Conservation (phyloP, 202 grass and related monocot genomes). For the Digitaria exilis region DNA sequence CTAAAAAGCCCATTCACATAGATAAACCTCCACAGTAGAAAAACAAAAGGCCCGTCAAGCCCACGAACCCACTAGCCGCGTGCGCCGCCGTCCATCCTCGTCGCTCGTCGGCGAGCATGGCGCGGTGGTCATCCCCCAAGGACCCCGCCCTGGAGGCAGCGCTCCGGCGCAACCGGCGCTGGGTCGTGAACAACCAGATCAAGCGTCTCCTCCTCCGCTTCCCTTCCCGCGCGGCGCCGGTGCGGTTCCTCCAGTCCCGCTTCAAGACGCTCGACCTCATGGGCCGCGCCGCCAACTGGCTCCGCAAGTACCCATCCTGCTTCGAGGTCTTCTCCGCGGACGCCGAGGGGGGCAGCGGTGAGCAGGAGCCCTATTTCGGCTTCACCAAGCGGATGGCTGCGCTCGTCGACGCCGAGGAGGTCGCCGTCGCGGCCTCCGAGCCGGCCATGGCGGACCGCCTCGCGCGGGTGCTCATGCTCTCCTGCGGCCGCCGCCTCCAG, state of each 20-base stretch:
- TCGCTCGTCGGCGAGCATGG: slow-evolving; percentile 36
- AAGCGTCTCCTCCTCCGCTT: slow-evolving; percentile 84
- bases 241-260: slow-evolving; percentile 76
- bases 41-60: neutral
- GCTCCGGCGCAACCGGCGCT: slow-evolving; percentile 80
- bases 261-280: slow-evolving; percentile 84
- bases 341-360: slow-evolving; percentile 21
- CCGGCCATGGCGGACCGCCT: slow-evolving; percentile 69
- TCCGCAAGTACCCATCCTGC: slow-evolving; percentile 90
- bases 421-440: slow-evolving; percentile 57
- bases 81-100: neutral
- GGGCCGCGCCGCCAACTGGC: slow-evolving; percentile 88
- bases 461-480: slow-evolving; percentile 75
- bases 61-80: neutral
- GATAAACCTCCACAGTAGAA: no score
- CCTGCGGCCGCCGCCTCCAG: slow-evolving; percentile 54
- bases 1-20: no score
- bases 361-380: slow-evolving; percentile 57
- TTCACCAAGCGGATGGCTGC: slow-evolving; percentile 89
- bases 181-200: slow-evolving; percentile 95
- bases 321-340: slow-evolving; percentile 58
- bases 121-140: slow-evolving; percentile 83
- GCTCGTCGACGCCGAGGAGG: slow-evolving; percentile 73
- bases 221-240: slow-evolving; percentile 61
- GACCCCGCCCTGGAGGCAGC: slow-evolving; percentile 66